These are phyloP conservation scores for Erigeron canadensis DNA, from an alignment of 129 eudicot species.

Conservation along the genomic window DNA sequence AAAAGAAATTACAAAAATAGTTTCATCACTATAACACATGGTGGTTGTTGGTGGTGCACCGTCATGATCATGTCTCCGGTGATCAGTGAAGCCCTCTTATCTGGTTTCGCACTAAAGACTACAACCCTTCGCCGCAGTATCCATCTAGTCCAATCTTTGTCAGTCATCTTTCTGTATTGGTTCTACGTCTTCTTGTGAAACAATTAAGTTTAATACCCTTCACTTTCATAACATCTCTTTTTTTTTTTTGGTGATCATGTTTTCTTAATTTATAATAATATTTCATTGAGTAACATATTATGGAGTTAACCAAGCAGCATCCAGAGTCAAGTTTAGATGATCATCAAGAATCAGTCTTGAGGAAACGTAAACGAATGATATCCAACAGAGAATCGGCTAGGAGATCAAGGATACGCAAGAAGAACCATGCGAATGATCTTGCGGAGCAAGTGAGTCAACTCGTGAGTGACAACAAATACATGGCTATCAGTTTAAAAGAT, in stretches of 20 bases:
- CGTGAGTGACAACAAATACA: conserved; percentile 46
- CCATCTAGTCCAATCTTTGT: conserved; percentile 69
- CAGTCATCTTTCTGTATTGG: conserved; percentile 84
- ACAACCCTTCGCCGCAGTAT: conserved; percentile 44
- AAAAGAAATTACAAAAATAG: not conserved
- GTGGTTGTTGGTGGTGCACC: conserved; percentile 24
- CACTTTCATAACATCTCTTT: not conserved
- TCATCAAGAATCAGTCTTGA: conserved; percentile 31
- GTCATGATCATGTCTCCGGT: conserved; percentile 57
- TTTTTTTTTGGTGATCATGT: too few relatives aligned
- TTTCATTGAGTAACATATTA: too few relatives aligned
- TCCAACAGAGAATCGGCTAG: conserved; percentile 83
- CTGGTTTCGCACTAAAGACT: conserved; percentile 52
- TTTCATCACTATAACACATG: conserved; percentile 19
- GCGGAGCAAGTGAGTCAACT: conserved; percentile 45
- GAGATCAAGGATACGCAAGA: conserved; percentile 66
- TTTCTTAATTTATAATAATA: too few relatives aligned
- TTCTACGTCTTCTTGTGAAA: conserved; percentile 70
- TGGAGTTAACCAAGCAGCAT: conserved; percentile 23
- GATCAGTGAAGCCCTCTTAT: conserved; percentile 65
- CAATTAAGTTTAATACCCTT: not conserved
- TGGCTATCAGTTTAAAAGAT: conserved; percentile 36
- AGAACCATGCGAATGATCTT: conserved; percentile 61
- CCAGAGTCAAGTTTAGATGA: conserved; percentile 26
- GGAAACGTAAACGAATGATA: conserved; percentile 65